Evolutionary conservation across 345 rosid genomes (phyloP).

Genomic region (Populus nigra): DNA sequence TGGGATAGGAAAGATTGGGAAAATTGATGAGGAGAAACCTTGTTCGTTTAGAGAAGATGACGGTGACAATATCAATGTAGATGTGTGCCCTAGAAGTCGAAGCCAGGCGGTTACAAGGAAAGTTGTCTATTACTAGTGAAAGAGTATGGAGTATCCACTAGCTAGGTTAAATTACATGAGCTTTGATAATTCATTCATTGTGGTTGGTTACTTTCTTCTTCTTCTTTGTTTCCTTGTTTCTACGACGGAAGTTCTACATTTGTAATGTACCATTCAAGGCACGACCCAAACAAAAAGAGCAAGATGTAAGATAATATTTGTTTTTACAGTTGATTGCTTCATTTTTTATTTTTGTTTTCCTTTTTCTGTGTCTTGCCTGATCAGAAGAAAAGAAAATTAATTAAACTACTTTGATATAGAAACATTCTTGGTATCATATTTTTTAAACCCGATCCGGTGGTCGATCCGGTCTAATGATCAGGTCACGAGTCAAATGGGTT

Average conservation of each 20-base stretch:
- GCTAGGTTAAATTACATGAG: not conserved
- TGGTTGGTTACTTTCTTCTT: not conserved
- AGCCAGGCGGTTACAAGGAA: conserved; percentile 11
- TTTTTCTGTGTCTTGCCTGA: too few relatives aligned
- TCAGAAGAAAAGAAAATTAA: too few relatives aligned
- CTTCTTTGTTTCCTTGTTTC: not conserved
- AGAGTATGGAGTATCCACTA: not conserved
- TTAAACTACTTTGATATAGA: too few relatives aligned
- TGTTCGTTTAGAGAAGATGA: conserved; percentile 41
- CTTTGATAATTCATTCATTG: too few relatives aligned
- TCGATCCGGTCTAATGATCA: too few relatives aligned
- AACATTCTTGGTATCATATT: too few relatives aligned
- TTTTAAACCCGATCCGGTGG: too few relatives aligned
- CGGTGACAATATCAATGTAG: not conserved
- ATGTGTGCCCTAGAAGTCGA: conserved; percentile 13
- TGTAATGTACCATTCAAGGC: not conserved
- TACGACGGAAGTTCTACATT: not conserved
- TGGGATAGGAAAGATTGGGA: conserved; percentile 50
- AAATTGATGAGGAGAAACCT: conserved; percentile 43
- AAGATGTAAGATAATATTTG: too few relatives aligned
- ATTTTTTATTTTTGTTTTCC: too few relatives aligned
- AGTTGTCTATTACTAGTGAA: not conserved
- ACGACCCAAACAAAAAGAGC: too few relatives aligned
- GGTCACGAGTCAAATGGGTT: too few relatives aligned
- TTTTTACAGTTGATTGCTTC: too few relatives aligned